Percentiles rank a stretch among this genome's conserved stretches.
Evolutionary conservation across 1,284 basidiomycete genomes (phyloP).

Genomic region (Fomes fomentarius): DNA sequence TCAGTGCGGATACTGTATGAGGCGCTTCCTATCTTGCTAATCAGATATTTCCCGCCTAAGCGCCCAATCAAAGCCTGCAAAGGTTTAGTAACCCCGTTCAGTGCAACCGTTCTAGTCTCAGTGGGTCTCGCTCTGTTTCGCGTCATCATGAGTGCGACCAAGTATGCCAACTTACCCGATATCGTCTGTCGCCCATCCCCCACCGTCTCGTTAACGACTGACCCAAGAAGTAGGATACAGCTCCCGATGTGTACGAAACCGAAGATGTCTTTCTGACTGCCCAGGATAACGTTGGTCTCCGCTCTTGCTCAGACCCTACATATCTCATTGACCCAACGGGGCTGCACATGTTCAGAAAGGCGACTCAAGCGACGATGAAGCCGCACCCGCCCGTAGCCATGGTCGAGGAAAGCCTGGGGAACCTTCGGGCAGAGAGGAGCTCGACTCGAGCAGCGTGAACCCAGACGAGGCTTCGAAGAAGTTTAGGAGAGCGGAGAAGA

Average conservation of each 20-base stretch:
- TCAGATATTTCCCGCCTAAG: no score
- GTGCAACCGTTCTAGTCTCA: background rate
- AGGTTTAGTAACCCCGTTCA: no score
- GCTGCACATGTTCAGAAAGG: constrained; percentile 49
- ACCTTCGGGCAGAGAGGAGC: constrained; percentile 46
- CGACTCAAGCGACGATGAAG: constrained; percentile 71
- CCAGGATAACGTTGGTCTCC: constrained; percentile 46
- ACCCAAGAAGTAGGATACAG: constrained; percentile 70
- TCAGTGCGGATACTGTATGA: no score
- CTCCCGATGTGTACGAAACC: constrained; percentile 92
- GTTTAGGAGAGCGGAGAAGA: constrained; percentile 71
- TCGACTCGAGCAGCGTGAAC: constrained; percentile 52
- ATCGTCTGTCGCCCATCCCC: constrained; percentile 60
- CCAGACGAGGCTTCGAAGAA: constrained; percentile 66
- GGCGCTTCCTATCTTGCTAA: no score
- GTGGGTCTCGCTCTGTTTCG: background rate
- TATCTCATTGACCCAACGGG: background rate
- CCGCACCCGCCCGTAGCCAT: constrained; percentile 40
- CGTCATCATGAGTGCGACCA: constrained; percentile 65
- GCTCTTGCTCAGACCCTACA: background rate
- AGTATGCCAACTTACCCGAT: constrained; percentile 89
- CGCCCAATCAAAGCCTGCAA: no score
- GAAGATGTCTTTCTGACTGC: constrained; percentile 70
- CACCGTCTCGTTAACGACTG: constrained; percentile 1
- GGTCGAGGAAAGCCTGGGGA: constrained; percentile 39